Base-by-base conservation (phyloP, 176 grass and related monocot species). In the Phyllostachys edulis region DNA sequence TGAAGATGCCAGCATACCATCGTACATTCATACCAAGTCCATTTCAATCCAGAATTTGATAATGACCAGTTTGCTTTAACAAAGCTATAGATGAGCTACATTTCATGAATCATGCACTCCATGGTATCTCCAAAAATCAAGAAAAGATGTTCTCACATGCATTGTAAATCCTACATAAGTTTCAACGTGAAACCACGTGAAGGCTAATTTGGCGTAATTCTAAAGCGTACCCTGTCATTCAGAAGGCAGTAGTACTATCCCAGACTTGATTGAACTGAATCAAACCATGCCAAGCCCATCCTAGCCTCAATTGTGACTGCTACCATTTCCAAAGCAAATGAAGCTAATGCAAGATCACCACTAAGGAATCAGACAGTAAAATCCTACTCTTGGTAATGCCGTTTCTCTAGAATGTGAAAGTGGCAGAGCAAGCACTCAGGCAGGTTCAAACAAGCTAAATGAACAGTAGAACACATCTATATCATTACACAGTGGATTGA, bases 341-440 rank as follows among this genome's bases (percentile, higher is more conserved):
- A 47, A 57, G 27, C 60, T 55, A 62, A 54, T 24, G 52, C 37
- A 24, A 77, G 5, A 12, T 20, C 66, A 73, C 16, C 72, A 71
- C 38, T 37, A 71, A 46, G 26, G n/a, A 79, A 9, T 17, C 13
- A 29, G 50, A 7, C 16, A 64, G 76, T 13, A 49, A 51, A 61
- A 61, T 62, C n/a, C 0, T 24, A 38, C 15, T n/a, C 64, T 10
- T 52, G 0, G 24, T 47, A 73, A 84, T 84, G 65, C 0, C 68
- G 57, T 68, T 67, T 79, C 74, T 75, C 26, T 59, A 84, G 40
- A 26, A 67, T 3, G 49, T 63, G 24, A 45, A 37, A 9, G 50
- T 67, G 37, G 44, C 2, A 37, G 38, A 71, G 63, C 71, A 80
- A 80, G 50, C 81, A 76, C 17, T 80, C 18, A 10, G 24, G 21